Percentiles rank a stretch among this genome's conserved stretches.
Evolutionary conservation across 805 yeast species (phyloP).

Genomic region (Kodamaea fukazawae): DNA sequence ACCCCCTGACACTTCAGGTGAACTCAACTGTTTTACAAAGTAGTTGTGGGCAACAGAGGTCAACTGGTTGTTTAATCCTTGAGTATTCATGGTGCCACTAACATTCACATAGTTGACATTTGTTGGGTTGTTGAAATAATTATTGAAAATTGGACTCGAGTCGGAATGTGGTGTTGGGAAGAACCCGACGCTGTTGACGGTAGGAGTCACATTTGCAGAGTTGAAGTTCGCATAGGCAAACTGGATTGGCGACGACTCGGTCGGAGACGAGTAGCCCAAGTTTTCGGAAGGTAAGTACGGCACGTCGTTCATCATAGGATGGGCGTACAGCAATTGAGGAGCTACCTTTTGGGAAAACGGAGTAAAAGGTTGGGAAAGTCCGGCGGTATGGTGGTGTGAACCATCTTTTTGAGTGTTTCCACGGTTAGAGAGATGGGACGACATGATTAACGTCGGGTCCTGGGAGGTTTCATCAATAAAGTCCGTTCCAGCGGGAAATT

Average conservation of each 20-base stretch:
- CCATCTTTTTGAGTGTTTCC: neutral
- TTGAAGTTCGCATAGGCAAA: conserved; percentile 7
- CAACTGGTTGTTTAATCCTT: neutral
- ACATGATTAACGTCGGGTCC: neutral
- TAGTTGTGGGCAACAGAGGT: conserved; percentile 1
- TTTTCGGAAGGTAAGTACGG: conserved; percentile 1
- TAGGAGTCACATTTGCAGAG: conserved; percentile 6
- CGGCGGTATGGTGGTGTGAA: neutral
- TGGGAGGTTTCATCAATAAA: neutral
- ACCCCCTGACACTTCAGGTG: neutral
- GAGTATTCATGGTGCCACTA: too few relatives aligned
- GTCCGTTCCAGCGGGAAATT: neutral
- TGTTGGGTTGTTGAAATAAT: neutral
- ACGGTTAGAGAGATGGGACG: neutral
- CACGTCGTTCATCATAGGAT: neutral
- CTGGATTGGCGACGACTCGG: conserved; percentile 8
- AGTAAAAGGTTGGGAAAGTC: conserved; percentile 1
- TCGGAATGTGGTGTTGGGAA: conserved; percentile 10
- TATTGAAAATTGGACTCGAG: conserved; percentile 7
- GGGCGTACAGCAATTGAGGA: neutral
- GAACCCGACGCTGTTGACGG: conserved; percentile 5
- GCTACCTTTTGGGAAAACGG: conserved; percentile 1
- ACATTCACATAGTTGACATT: too few relatives aligned
- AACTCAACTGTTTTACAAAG: conserved; percentile 1
- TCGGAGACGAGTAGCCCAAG: conserved; percentile 6